phyloP scores from a whole-genome alignment of 352 stramenopile species.

The Aphanomyces euteiches region DNA sequence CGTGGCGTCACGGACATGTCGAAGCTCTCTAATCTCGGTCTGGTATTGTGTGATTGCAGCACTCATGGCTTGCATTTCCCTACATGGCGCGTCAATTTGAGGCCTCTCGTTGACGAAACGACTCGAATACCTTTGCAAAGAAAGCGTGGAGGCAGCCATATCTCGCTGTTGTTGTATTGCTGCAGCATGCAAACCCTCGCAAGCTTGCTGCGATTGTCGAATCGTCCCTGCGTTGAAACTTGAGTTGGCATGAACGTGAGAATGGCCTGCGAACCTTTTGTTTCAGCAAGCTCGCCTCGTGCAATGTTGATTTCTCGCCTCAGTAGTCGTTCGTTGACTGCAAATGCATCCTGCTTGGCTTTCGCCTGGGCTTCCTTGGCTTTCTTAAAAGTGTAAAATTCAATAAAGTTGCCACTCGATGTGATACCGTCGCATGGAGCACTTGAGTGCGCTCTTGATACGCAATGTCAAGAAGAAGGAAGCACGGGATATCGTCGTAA shows the following conservation, averaged over 20 bases:
- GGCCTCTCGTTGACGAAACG: neutral
- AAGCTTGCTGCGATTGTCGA: neutral
- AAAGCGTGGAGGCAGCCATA: conserved; percentile 12
- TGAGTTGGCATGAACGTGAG: neutral
- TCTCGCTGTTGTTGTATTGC: conserved; percentile 9
- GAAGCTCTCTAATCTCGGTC: conserved; percentile 25
- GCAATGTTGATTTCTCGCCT: conserved; percentile 7
- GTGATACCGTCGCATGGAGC: conserved; percentile 2
- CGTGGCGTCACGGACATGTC: neutral
- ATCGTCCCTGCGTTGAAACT: neutral
- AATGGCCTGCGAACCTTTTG: conserved; percentile 1
- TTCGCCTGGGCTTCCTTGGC: neutral
- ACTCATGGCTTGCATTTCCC: conserved; percentile 28
- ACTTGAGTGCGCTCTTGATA: conserved; percentile 14
- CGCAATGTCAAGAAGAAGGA: conserved; percentile 27
- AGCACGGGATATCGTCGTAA: conserved; percentile 14
- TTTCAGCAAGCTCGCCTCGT: conserved; percentile 8
- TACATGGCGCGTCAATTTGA: neutral
- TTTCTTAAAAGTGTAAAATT: neutral
- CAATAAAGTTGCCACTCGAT: neutral
- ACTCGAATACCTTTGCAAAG: conserved; percentile 14
- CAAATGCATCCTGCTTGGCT: neutral
- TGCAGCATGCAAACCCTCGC: neutral
- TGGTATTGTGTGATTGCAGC: conserved; percentile 24
- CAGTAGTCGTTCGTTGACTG: conserved; percentile 5